phyloP scores from a whole-genome alignment of 495 filamentous ascomycete genomes.

The Podospora conica region DNA sequence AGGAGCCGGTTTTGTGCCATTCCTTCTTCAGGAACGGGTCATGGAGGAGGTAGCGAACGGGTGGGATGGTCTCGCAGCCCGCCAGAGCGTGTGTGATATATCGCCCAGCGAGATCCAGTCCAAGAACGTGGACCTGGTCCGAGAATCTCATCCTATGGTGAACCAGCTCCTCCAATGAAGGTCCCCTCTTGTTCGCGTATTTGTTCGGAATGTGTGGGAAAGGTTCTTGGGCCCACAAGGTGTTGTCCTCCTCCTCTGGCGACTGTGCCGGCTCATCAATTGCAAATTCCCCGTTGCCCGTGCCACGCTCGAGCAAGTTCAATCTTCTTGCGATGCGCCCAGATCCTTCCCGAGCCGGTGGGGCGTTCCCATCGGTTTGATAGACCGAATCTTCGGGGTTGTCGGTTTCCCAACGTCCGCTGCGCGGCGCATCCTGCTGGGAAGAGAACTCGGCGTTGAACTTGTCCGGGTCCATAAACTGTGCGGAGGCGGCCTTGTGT shows the following conservation, averaged over 20 bases:
- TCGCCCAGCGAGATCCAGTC: slow-evolving; percentile 42
- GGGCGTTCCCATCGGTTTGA: background rate
- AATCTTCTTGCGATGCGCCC: background rate
- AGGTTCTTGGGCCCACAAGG: background rate
- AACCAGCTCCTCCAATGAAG: background rate
- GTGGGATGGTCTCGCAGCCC: slow-evolving; percentile 23
- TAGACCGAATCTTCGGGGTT: background rate
- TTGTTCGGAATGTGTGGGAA: background rate
- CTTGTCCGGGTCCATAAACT: background rate
- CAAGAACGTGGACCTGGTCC: slow-evolving; percentile 48
- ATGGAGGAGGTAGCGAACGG: slow-evolving; percentile 27
- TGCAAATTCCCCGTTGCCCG: background rate
- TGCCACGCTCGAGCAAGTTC: background rate
- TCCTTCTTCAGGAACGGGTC: slow-evolving; percentile 1
- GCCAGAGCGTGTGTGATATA: slow-evolving; percentile 47
- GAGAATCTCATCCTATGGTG: slow-evolving; percentile 7
- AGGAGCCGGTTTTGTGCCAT: slow-evolving; percentile 23
- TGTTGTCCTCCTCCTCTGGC: background rate
- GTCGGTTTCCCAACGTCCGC: background rate
- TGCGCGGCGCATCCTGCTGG: background rate
- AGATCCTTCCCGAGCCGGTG: background rate
- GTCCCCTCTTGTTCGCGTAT: background rate
- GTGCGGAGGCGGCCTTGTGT: background rate
- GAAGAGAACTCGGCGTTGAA: background rate
- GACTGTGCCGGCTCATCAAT: background rate